Percentiles rank a stretch among this genome's conserved stretches.
phyloP scores from a whole-genome alignment of 2,329 filamentous ascomycete genomes.

The Colletotrichum euphorbiae region DNA sequence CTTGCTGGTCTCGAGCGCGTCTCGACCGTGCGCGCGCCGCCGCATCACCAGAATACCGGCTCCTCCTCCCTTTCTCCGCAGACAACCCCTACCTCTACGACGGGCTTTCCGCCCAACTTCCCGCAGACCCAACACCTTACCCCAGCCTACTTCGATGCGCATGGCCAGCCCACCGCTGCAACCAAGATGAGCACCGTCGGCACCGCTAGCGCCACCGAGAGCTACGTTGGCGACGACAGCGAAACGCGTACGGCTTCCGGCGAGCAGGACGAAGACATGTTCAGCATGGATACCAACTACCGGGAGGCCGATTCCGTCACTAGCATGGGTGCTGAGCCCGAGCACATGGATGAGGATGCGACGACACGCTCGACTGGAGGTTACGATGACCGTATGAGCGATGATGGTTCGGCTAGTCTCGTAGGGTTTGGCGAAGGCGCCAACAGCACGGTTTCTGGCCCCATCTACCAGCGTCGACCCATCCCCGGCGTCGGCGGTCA shows the following conservation, averaged over 20 bases:
- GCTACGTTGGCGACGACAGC: slow-evolving; percentile 68
- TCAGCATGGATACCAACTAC: slow-evolving; percentile 75
- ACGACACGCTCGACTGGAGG: slow-evolving; percentile 61
- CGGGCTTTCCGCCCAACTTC: slow-evolving; percentile 56
- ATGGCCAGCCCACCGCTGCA: slow-evolving; percentile 72
- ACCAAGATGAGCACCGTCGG: slow-evolving; percentile 92
- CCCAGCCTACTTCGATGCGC: slow-evolving; percentile 84
- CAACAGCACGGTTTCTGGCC: slow-evolving; percentile 84
- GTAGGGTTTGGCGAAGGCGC: slow-evolving; percentile 95
- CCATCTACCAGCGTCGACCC: slow-evolving; percentile 71
- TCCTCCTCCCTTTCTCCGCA: slow-evolving; percentile 59
- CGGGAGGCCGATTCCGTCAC: slow-evolving; percentile 70
- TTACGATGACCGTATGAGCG: slow-evolving; percentile 81
- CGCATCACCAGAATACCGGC: slow-evolving; percentile 46
- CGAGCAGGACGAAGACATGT: slow-evolving; percentile 73
- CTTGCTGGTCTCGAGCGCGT: slow-evolving; percentile 92
- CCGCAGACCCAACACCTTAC: slow-evolving; percentile 54
- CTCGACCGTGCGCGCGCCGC: slow-evolving; percentile 74
- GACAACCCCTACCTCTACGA: slow-evolving; percentile 62
- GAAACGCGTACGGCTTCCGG: slow-evolving; percentile 64
- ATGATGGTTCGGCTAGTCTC: slow-evolving; percentile 84
- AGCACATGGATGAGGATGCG: slow-evolving; percentile 66
- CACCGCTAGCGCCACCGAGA: slow-evolving; percentile 88
- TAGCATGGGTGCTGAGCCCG: slow-evolving; percentile 58
- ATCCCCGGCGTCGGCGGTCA: slow-evolving; percentile 51